A percentile compares a stretch with the other conserved stretches of the same genome.
Evolutionary conservation across 441 rosid genomes (phyloP).

Genomic region (Melastoma candidum): DNA sequence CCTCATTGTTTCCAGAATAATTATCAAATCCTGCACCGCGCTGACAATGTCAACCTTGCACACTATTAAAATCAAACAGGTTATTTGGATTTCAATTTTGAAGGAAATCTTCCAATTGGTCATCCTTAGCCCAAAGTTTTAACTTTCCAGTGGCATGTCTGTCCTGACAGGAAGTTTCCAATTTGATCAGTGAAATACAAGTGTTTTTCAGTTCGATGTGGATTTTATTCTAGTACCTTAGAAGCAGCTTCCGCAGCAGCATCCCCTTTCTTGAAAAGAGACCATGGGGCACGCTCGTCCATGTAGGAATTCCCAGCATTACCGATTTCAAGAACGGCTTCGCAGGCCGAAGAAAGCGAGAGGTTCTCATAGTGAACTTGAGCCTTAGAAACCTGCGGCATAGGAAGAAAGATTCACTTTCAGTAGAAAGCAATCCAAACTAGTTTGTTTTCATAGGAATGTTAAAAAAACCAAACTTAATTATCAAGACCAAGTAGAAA

Average conservation of each 20-base stretch:
- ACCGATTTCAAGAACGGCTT: conserved; percentile 75
- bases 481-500: no score
- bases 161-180: no score
- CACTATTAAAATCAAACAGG: no score
- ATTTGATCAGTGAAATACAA: no score
- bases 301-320: conserved; percentile 78
- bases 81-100: no score
- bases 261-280: conserved; percentile 81
- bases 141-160: no score
- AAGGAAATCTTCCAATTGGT: no score
- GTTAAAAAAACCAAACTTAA: background rate
- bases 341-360: conserved; percentile 73
- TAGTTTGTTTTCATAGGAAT: background rate
- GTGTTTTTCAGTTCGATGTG: no score
- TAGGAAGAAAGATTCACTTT: no score
- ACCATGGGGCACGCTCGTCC: conserved; percentile 84
- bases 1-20: conserved; percentile 82
- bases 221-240: conserved; percentile 34
- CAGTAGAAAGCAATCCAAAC: background rate
- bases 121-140: no score
- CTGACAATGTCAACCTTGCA: background rate
- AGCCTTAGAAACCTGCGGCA: conserved; percentile 58
- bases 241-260: conserved; percentile 76
- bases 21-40: conserved; percentile 62
- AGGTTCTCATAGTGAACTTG: conserved; percentile 51